Base-by-base conservation (phyloP, 345 rosid species). In the Moricandia moricandioides region DNA sequence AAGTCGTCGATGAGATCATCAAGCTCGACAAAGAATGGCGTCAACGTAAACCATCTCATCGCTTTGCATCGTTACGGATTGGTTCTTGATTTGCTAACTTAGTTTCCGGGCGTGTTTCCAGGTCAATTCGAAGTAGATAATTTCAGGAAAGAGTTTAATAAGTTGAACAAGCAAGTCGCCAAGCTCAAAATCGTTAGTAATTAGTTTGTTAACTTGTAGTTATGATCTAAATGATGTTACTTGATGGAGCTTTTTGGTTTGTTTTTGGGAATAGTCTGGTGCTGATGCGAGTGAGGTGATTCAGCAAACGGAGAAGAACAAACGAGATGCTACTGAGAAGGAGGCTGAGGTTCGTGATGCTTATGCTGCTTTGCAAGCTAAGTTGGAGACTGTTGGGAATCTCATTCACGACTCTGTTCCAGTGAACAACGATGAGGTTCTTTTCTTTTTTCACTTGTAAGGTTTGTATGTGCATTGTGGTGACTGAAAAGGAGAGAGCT, bases 331-430 rank as follows among this genome's bases (percentile, higher is more conserved):
- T 3, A 81, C 86, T 0, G 84, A 81, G 17, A 94, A 86, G 80
- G 95, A 88, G 26, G 85, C 17, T 0, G 93, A 90, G 79, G 98
- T 91, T 7, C 78, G 81, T 47, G 89, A 86, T 62, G 89, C 91
- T 51, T 85, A 74, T 78, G 74, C 69, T 6, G 83, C 82, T 6
- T 71, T 91, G 76, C 73, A 86, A 78, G 83, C 88, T 1, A 90
- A 83, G 73, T 75, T 94, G 68, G 88, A 79, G 74, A 77, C 81
- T 0, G 84, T 94, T 65, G 97, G 98, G 14, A 94, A 94, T 83
- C 87, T 94, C 17, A 85, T 94, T 39, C 98, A 91, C 74, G 97
- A 90, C 82, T 87, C 98, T 0, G 98, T 94, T 52, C 97, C 92
- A 0, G 56, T 91, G 69, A 72, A 78, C 33, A 60, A 90, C 31